Conservation (phyloP, 2,329 filamentous ascomycete genomes). For the Botrytis sinoallii region DNA sequence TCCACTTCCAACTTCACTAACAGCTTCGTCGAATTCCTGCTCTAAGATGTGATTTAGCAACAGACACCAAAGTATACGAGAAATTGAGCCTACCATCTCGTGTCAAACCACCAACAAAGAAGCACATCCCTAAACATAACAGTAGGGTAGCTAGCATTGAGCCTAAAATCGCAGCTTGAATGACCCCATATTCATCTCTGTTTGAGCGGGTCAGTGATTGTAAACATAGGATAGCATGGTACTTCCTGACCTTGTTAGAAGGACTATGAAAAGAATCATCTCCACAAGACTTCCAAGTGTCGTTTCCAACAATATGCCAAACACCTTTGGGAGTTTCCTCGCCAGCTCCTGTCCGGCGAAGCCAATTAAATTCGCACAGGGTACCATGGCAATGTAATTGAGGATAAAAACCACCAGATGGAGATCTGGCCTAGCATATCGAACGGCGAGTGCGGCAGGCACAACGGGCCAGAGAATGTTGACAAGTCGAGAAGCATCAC, state of each 20-base stretch:
- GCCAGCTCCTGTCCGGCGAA: constrained; percentile 71
- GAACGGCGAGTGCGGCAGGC: constrained; percentile 65
- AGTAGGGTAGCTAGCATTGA: constrained; percentile 80
- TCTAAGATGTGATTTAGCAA: constrained; percentile 39
- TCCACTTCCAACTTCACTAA: constrained; percentile 77
- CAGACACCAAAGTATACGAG: neutral
- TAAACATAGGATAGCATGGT: neutral
- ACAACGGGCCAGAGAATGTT: constrained; percentile 76
- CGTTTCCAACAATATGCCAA: constrained; percentile 60
- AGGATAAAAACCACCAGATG: constrained; percentile 66
- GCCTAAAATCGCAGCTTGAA: constrained; percentile 79
- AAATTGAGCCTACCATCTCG: constrained; percentile 44
- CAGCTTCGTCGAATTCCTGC: constrained; percentile 68
- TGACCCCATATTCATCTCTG: constrained; percentile 58
- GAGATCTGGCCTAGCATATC: constrained; percentile 52
- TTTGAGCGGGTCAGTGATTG: neutral
- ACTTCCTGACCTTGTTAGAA: constrained; percentile 48
- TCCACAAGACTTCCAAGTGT: constrained; percentile 74
- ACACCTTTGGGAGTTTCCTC: constrained; percentile 71
- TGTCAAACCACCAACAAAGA: constrained; percentile 70
- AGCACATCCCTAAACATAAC: constrained; percentile 75
- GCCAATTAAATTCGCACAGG: constrained; percentile 70
- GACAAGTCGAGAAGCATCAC: constrained; percentile 59
- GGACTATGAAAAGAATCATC: constrained; percentile 76
- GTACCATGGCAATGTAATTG: constrained; percentile 75